Evolutionary conservation across 78 protist species (phyloP), one percentile per base, ranked within the genome.

Genomic region (Cavenderia fasciculata): DNA sequence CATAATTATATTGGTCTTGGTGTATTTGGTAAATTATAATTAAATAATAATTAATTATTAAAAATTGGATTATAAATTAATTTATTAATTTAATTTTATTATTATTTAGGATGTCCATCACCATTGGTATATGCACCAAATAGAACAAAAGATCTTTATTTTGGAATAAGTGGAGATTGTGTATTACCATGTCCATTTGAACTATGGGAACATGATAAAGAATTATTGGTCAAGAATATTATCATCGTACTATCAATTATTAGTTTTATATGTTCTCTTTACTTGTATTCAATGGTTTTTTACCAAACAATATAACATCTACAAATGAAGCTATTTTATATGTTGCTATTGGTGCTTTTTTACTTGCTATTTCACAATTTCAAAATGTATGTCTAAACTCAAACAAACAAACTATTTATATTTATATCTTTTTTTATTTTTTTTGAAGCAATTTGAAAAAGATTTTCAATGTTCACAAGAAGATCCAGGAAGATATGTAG

Each of bases 311-410:
- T 29, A 43, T 68, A 14, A 43, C 89, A 11, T 43, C 38, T 12
- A 69, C 61, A 66, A 82, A 68, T 68, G 78, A 82, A 43, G 21
- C 29, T 5, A 68, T 82, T 10, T 51, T 82, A 4, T 68, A 49
- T 6, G 65, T 54, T 47, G 12, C 47, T 21, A 8, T 40, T n/a
- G 25, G 71, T n/a, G 43, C 25, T 27, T 36, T 27, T 10, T 66
- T 82, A 18, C 29, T n/a, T 11, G 18, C 31, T 43, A 51, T 82
- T 7, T 43, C 78, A 4, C 41, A 66, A 19, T 43, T 68, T 44
- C 27, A 68, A 16, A 47, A 40, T 8, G 47, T 33, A 40, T n/a
- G 43, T 61, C 4, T 34, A 29, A 14, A 61, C 51, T 36, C 11
- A 6, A 51, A 25, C 72, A 74, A 31, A 66, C 41, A 16, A 12